phyloP scores from a whole-genome alignment of 2,329 filamentous ascomycete species.

The Talaromyces sp. region DNA sequence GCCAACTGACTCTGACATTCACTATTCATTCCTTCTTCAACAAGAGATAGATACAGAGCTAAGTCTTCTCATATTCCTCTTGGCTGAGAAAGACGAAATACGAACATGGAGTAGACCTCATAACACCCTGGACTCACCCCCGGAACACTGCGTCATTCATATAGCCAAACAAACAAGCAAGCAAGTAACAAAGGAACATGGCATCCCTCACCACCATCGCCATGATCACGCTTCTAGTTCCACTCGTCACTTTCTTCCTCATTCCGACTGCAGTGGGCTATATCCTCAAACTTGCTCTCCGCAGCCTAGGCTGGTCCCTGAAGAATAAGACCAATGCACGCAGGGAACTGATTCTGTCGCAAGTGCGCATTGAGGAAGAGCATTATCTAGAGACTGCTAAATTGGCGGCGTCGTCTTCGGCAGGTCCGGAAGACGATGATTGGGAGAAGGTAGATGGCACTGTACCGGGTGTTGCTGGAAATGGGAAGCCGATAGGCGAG shows the following conservation, averaged over 20 bases:
- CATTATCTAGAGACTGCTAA: conserved; percentile 31
- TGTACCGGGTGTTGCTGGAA: conserved; percentile 45
- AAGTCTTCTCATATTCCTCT: neutral
- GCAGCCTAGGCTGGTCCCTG: conserved; percentile 58
- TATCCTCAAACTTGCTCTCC: conserved; percentile 36
- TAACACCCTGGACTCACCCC: neutral
- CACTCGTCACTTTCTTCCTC: conserved; percentile 33
- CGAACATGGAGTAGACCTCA: conserved; percentile 12
- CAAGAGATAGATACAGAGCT: neutral
- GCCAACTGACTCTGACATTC: neutral
- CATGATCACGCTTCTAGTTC: conserved; percentile 31
- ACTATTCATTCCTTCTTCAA: neutral
- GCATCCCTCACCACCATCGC: conserved; percentile 33
- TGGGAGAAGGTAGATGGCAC: conserved; percentile 67
- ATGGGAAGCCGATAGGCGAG: conserved; percentile 47
- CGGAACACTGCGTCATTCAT: neutral
- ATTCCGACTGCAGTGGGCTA: conserved; percentile 35
- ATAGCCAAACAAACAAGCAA: neutral
- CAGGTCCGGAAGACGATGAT: conserved; percentile 54
- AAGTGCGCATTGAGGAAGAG: conserved; percentile 46
- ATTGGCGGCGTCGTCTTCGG: conserved; percentile 18
- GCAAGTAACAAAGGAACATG: conserved; percentile 27
- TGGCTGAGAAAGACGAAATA: neutral
- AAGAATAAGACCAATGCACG: conserved; percentile 62
- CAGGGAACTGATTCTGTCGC: conserved; percentile 52